These are phyloP conservation scores for Colletotrichum eleusines DNA, from an alignment of 2,329 filamentous ascomycete species.

Conservation along the genomic window DNA sequence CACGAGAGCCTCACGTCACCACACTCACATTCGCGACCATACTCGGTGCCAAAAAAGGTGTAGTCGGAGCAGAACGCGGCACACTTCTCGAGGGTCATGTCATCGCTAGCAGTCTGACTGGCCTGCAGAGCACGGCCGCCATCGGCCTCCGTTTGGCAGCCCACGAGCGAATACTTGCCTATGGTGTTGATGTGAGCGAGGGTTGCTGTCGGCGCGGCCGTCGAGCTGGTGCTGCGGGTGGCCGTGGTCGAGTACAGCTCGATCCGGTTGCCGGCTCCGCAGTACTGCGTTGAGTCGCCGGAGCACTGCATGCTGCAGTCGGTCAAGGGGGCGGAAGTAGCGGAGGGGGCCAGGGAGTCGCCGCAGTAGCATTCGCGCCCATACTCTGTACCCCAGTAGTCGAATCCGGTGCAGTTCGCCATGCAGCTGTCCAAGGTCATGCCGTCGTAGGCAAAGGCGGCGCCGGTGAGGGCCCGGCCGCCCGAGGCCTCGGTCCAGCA, in stretches of 20 bases:
- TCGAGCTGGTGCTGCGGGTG: constrained; percentile 46
- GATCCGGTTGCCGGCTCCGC: constrained; percentile 57
- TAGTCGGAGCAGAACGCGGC: constrained; percentile 52
- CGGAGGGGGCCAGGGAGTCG: constrained; percentile 49
- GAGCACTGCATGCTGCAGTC: constrained; percentile 56
- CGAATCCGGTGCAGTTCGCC: constrained; percentile 59
- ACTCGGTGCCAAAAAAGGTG: constrained; percentile 54
- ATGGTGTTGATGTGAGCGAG: constrained; percentile 50
- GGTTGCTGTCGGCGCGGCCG: constrained; percentile 50
- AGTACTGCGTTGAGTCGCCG: constrained; percentile 57
- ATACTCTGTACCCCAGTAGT: constrained; percentile 65
- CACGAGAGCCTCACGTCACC: background rate
- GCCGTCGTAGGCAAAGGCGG: constrained; percentile 57
- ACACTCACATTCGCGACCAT: constrained; percentile 53
- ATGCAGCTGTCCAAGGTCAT: constrained; percentile 65
- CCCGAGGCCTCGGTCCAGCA: constrained; percentile 67
- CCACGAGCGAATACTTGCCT: constrained; percentile 52
- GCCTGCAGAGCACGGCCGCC: constrained; percentile 53
- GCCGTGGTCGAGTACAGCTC: constrained; percentile 58
- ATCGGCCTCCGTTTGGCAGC: constrained; percentile 56
- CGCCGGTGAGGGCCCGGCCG: constrained; percentile 58
- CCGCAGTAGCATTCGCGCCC: constrained; percentile 66
- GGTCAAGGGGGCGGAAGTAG: constrained; percentile 46
- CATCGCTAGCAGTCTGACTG: constrained; percentile 49
- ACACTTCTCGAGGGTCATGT: constrained; percentile 56